Conservation (phyloP, 176 grass and related monocot genomes). For the Triticum timopheevii region DNA sequence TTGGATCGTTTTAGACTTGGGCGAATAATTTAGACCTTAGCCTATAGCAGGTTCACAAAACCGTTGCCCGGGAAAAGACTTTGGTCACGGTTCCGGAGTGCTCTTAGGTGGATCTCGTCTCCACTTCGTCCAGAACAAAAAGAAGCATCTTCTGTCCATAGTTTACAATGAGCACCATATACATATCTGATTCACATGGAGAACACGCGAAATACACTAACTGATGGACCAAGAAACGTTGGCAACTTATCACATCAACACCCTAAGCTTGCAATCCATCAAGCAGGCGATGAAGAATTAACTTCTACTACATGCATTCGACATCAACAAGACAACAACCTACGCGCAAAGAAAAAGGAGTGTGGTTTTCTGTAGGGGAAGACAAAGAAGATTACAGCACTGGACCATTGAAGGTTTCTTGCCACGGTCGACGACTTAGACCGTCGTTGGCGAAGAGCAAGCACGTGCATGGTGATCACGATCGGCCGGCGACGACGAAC, state of each 20-base stretch:
- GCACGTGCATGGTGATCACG: not conserved
- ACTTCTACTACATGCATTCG: too few relatives aligned
- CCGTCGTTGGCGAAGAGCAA: not conserved
- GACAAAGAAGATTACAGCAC: not conserved
- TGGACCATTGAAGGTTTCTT: not conserved
- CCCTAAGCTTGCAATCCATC: too few relatives aligned
- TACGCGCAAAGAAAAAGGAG: not conserved
- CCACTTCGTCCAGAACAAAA: too few relatives aligned
- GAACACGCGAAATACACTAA: too few relatives aligned
- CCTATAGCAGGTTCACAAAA: not conserved
- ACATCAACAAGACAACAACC: not conserved
- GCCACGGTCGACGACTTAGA: not conserved
- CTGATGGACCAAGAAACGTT: too few relatives aligned
- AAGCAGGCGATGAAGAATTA: too few relatives aligned
- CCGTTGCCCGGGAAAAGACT: not conserved
- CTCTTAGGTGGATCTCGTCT: not conserved
- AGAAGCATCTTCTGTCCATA: too few relatives aligned
- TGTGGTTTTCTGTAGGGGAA: too few relatives aligned
- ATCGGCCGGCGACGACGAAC: slow-evolving; percentile 35
- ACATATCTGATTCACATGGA: not conserved
- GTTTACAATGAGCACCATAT: not conserved
- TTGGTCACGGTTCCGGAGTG: not conserved
- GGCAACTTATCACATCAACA: too few relatives aligned
- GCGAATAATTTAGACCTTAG: not conserved
- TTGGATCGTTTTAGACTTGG: not conserved